These are phyloP conservation scores for Cladophialophora bantiana DNA, from an alignment of 2,329 filamentous ascomycete species.

Conservation along the genomic window DNA sequence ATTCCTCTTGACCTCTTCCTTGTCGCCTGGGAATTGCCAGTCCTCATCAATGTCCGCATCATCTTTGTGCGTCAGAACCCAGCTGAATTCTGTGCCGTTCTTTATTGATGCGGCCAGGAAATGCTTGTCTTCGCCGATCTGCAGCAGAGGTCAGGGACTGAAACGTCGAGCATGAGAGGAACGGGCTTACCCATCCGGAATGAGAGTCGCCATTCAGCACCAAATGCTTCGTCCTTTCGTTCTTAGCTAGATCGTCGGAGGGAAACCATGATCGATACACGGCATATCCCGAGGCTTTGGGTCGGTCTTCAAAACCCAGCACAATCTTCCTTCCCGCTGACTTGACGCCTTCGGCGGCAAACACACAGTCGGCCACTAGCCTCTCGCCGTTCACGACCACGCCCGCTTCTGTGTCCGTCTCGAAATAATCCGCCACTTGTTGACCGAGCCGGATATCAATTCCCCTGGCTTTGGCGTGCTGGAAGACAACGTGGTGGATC, in stretches of 20 bases:
- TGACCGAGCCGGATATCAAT: constrained; percentile 44
- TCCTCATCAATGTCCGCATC: constrained; percentile 60
- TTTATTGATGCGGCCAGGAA: constrained; percentile 62
- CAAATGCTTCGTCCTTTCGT: constrained; percentile 61
- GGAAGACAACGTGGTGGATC: constrained; percentile 46
- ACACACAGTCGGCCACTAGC: constrained; percentile 33
- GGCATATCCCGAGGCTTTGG: constrained; percentile 45
- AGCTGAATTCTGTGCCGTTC: constrained; percentile 60
- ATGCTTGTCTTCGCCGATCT: constrained; percentile 54
- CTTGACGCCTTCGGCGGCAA: constrained; percentile 36
- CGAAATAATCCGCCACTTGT: constrained; percentile 44
- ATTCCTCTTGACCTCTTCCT: constrained; percentile 59
- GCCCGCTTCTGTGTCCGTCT: constrained; percentile 45
- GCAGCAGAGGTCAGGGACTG: background rate
- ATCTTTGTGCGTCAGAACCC: constrained; percentile 63
- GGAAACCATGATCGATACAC: constrained; percentile 44
- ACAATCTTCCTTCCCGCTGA: constrained; percentile 36
- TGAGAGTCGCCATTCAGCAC: constrained; percentile 61
- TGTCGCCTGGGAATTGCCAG: constrained; percentile 61
- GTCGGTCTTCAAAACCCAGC: constrained; percentile 46
- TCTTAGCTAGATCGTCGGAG: constrained; percentile 56
- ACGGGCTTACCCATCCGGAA: constrained; percentile 50
- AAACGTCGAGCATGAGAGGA: background rate
- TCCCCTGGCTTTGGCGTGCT: constrained; percentile 42
- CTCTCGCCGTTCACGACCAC: constrained; percentile 36